Evolutionary conservation across 23 red algal species (phyloP), one percentile per base, ranked within the genome.

Genomic region (Pyropia haitanensis): DNA sequence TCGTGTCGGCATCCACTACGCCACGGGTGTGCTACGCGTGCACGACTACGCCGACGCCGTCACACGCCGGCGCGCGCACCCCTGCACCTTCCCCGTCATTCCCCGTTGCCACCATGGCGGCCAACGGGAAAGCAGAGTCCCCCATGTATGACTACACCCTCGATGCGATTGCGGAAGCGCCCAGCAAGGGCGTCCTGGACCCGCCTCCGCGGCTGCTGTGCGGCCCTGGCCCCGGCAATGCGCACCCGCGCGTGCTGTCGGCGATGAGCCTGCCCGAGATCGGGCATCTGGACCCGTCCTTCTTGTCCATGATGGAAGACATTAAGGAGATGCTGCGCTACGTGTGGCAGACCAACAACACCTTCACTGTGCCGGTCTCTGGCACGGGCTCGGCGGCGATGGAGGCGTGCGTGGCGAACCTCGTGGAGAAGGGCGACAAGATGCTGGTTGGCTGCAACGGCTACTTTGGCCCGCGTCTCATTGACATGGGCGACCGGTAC

Each of bases 331-430:
- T 87, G 49, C 82, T 87, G 30, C 82, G 82, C 73, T 87, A 87
- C 71, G 27, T 61, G 31, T 87, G 82, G 84, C 84, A 88, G 77
- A 88, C 84, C 30, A 88, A 88, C 25, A 88, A 88, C 70, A 63
- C 70, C 0, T 88, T 88, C 56, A 88, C 84, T 60, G 71, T 88
- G 33, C 84, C 84, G 46, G 84, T 88, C 15, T 88, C 84, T 26
- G 84, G 84, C 48, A 88, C 84, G 18, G 84, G 84, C 9, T 88
- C 84, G 13, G 84, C 84, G 20, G 84, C 84, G 15, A 88, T 88
- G 84, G 84, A 88, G 65, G 84, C 84, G 25, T 80, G 73, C 49
- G 77, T 88, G 56, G 75, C 75, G 39, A 88, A 88, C 33, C 73
- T 88, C 17, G 51, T 88, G 0, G 65, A 72, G 26, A 13, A 49